Evolutionary conservation across 2,329 filamentous ascomycete genomes (phyloP), one percentile per base, ranked within the genome.

Genomic region (Paecilomyces dactylethromorphus): DNA sequence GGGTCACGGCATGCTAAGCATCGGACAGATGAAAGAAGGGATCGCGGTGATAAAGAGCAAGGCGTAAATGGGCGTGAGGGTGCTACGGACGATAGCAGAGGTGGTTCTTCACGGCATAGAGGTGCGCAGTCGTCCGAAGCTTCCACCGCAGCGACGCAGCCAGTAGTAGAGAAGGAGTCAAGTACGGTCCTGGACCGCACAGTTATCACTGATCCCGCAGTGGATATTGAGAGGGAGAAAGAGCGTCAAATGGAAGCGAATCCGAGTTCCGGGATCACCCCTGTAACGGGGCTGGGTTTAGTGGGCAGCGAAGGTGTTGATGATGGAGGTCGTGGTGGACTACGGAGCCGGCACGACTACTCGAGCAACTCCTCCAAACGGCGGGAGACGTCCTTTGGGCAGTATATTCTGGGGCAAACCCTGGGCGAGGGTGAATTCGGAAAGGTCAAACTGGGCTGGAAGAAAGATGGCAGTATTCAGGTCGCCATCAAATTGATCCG

Each of bases 391-490:
- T 92, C 91, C 65, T 97, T 99, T 72, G 93, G 93, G 60, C 92
- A 97, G 63, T 99, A 97, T 75, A 91, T 96, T 61, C 83, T 99
- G 3, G 94, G 94, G 35, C 93, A 96, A 74, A 97, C 93, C 2
- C 88, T 99, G 55, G 94, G 94, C 55, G 94, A 99, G 79, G 94
- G 94, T 62, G 94, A 99, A 76, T 99, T 99, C 73, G 94, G 94
- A 64, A 99, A 99, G 74, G 94, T 99, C 68, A 97, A 97, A 76
- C 86, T 97, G 70, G 94, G 94, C 26, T 99, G 94, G 94, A 97
- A 97, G 76, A 90, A 91, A 72, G 92, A 96, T 75, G 92, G 92
- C 60, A 92, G 88, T 64, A 89, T 96, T 55, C 88, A 93, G 83
- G 94, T 99, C 66, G 94, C 94, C 62, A 97, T 99, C 81, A 99